Conservation (phyloP, 2,329 filamentous ascomycete genomes). For the Hypomyces perniciosus region DNA sequence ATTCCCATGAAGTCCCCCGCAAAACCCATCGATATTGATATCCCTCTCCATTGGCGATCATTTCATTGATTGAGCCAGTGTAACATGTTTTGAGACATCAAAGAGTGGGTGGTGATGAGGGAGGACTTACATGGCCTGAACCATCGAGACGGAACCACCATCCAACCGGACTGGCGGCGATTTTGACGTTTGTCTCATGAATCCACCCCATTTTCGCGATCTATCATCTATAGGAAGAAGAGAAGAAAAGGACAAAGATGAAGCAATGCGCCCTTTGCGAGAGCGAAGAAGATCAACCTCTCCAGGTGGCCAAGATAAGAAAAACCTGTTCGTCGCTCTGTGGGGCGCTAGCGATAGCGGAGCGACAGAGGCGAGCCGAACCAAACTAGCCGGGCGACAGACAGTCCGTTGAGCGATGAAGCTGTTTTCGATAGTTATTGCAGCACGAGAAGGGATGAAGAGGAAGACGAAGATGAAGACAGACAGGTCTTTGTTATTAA, state of each 20-base stretch:
- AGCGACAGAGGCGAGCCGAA: constrained; percentile 2
- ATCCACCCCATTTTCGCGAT: constrained; percentile 40
- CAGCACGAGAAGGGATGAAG: no score
- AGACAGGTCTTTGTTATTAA: no score
- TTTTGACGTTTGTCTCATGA: constrained; percentile 45
- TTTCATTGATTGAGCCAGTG: not conserved
- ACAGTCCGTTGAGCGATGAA: not conserved
- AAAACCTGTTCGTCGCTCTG: constrained; percentile 2
- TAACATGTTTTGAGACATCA: not conserved
- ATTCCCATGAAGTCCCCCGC: no score
- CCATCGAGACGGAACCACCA: constrained; percentile 75
- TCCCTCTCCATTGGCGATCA: no score
- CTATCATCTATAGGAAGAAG: not conserved
- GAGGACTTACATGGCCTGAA: constrained; percentile 67
- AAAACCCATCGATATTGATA: no score
- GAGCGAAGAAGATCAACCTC: not conserved
- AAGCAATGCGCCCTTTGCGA: not conserved
- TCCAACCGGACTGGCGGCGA: constrained; percentile 62
- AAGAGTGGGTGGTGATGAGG: not conserved
- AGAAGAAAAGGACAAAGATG: not conserved
- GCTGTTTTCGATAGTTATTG: not conserved
- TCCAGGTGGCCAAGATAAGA: not conserved
- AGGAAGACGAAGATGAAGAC: no score
- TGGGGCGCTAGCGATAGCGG: constrained; percentile 10
- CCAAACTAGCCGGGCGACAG: constrained; percentile 3